Conservation (phyloP, 106 monocot species). For the Dendrobium huoshanense region DNA sequence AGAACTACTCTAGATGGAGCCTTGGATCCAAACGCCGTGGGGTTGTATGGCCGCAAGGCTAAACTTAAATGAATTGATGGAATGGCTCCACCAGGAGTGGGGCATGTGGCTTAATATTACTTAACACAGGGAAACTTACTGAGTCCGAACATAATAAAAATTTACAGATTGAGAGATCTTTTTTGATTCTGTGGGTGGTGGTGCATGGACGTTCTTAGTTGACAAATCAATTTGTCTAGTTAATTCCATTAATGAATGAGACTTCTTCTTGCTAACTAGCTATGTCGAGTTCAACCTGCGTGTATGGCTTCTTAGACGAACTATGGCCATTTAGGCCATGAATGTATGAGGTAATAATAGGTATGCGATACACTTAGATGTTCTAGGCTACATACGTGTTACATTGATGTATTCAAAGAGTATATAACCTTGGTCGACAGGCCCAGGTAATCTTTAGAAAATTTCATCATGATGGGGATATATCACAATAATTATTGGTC, state of each 20-base stretch:
- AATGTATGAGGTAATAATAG: conserved; percentile 50
- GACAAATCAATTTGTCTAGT: conserved; percentile 36
- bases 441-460: conserved; percentile 3
- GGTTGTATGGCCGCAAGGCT: background rate
- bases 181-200: conserved; percentile 18
- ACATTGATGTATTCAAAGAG: conserved; percentile 42
- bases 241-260: conserved; percentile 33
- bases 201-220: conserved; percentile 60
- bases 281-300: conserved; percentile 35
- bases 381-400: conserved; percentile 31
- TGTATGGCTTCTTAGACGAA: conserved; percentile 47
- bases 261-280: conserved; percentile 25
- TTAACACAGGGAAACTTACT: no score
- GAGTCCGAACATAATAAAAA: background rate
- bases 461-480: conserved; percentile 6
- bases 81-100: conserved; percentile 2
- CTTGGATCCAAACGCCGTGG: no score
- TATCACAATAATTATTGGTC: conserved; percentile 5
- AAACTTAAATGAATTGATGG: conserved; percentile 1
- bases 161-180: no score
- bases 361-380: conserved; percentile 45
- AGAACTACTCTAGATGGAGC: no score
- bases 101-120: conserved; percentile 13
- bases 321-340: conserved; percentile 39
- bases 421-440: conserved; percentile 8